Conservation (phyloP, 257 asterid species). For the Fraxinus anomala region DNA sequence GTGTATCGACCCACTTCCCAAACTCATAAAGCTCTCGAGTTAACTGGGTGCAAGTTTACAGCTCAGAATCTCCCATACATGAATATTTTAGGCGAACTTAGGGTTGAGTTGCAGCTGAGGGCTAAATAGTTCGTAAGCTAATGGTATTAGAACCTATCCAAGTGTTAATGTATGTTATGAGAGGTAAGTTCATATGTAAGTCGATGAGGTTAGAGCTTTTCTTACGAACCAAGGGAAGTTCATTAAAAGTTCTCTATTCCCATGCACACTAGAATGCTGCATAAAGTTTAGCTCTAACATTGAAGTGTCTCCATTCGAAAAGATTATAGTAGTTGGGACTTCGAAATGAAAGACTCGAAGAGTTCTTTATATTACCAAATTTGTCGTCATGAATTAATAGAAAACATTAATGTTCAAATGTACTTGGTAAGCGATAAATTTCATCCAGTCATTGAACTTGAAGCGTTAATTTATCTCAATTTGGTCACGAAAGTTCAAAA, state of each 20-base stretch:
- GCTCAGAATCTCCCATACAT: not conserved
- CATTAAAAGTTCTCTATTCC: not conserved
- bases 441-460: too few species aligned
- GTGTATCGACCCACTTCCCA: not conserved
- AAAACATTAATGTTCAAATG: too few species aligned
- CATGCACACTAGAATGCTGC: not conserved
- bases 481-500: too few species aligned
- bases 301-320: not conserved
- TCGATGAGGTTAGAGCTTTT: slow-evolving; percentile 1
- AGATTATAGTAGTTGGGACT: not conserved
- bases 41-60: not conserved
- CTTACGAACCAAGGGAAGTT: not conserved
- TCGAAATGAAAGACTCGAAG: not conserved
- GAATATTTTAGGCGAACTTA: slow-evolving; percentile 20
- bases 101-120: slow-evolving; percentile 13
- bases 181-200: not conserved
- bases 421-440: too few species aligned
- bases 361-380: too few species aligned
- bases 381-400: too few species aligned
- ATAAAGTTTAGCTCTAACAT: not conserved
- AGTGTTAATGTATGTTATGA: not conserved
- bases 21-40: too few species aligned
- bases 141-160: not conserved
- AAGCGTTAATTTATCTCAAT: too few species aligned
- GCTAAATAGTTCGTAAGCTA: not conserved